phyloP scores from a whole-genome alignment of 2,329 filamentous ascomycete genomes.

The Zymoseptoria passerinii region DNA sequence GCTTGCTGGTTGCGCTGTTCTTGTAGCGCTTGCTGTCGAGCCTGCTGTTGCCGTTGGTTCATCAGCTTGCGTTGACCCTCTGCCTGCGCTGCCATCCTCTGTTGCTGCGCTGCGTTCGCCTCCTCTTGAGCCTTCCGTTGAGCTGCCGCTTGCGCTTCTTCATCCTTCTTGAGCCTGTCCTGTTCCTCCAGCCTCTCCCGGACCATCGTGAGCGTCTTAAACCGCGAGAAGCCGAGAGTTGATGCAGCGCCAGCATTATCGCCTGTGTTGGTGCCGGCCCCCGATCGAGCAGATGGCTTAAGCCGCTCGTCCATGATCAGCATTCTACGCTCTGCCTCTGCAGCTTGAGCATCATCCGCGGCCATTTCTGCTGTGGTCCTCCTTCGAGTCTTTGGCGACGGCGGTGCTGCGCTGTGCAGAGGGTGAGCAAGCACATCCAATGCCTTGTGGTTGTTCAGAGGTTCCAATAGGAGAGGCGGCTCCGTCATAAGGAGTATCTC shows the following conservation, averaged over 20 bases:
- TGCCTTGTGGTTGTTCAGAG: slow-evolving; percentile 61
- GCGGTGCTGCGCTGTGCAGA: slow-evolving; percentile 66
- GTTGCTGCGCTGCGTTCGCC: slow-evolving; percentile 38
- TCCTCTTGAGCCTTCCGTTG: slow-evolving; percentile 31
- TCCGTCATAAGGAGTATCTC: slow-evolving; percentile 66
- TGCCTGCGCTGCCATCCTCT: slow-evolving; percentile 41
- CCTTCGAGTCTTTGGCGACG: slow-evolving; percentile 81
- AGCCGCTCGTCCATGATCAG: slow-evolving; percentile 81
- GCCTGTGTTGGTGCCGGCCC: slow-evolving; percentile 54
- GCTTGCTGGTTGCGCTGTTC: slow-evolving; percentile 26
- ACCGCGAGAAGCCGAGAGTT: slow-evolving; percentile 75
- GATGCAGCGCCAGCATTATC: slow-evolving; percentile 65
- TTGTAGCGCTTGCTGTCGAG: slow-evolving; percentile 13
- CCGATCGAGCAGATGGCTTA: slow-evolving; percentile 49
- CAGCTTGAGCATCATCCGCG: slow-evolving; percentile 84
- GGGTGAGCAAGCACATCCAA: slow-evolving; percentile 67
- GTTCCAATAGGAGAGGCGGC: slow-evolving; percentile 67
- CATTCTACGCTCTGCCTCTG: slow-evolving; percentile 86
- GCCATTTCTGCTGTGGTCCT: slow-evolving; percentile 90
- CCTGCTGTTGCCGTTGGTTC: slow-evolving; percentile 28
- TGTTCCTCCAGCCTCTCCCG: slow-evolving; percentile 51
- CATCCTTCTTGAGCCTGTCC: slow-evolving; percentile 50
- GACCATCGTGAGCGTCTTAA: slow-evolving; percentile 80
- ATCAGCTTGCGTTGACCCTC: slow-evolving; percentile 43
- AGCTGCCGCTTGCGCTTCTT: slow-evolving; percentile 45